A percentile compares a stretch with the other conserved stretches of the same genome.
These are phyloP conservation scores for Clavaria fumosa DNA, from an alignment of 768 basidiomycete genomes.

Conservation along the genomic window DNA sequence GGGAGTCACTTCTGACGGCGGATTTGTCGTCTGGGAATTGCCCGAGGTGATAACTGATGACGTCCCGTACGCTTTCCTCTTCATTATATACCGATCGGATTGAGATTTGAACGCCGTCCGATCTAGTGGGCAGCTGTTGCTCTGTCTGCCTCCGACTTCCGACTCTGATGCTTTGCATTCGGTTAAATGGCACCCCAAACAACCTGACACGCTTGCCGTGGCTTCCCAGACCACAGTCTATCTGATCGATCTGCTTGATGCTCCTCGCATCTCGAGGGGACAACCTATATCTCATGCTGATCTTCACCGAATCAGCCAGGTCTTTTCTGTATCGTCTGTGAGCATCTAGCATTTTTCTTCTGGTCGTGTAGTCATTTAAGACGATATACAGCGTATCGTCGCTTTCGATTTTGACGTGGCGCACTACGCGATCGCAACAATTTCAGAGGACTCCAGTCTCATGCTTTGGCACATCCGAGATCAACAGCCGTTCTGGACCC, in stretches of 20 bases:
- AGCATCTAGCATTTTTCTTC: slow-evolving; percentile 16
- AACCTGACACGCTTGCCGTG: slow-evolving; percentile 66
- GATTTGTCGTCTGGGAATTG: slow-evolving; percentile 80
- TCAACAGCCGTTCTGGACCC: slow-evolving; percentile 56
- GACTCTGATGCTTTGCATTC: slow-evolving; percentile 53
- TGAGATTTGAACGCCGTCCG: slow-evolving; percentile 4
- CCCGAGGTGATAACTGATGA: slow-evolving; percentile 76
- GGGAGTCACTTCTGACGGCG: slow-evolving; percentile 77
- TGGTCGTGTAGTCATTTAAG: slow-evolving; percentile 5
- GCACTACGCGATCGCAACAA: slow-evolving; percentile 64
- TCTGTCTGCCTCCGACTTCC: slow-evolving; percentile 52
- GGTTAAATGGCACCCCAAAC: slow-evolving; percentile 83
- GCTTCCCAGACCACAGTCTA: slow-evolving; percentile 66
- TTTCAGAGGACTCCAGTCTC: slow-evolving; percentile 69
- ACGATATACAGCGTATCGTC: slow-evolving; percentile 44
- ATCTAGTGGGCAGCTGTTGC: slow-evolving; percentile 53
- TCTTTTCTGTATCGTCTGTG: slow-evolving; percentile 58
- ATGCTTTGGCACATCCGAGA: slow-evolving; percentile 76
- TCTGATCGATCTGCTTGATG: slow-evolving; percentile 55
- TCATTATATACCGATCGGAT: slow-evolving; percentile 4
- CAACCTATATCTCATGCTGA: slow-evolving; percentile 57
- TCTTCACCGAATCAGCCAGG: slow-evolving; percentile 49
- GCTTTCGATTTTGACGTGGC: slow-evolving; percentile 76
- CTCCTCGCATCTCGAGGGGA: slow-evolving; percentile 29
- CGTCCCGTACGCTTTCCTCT: slow-evolving; percentile 46